phyloP scores from a whole-genome alignment of 371 early-diverging fungal genomes.

The Apophysomyces sp. region DNA sequence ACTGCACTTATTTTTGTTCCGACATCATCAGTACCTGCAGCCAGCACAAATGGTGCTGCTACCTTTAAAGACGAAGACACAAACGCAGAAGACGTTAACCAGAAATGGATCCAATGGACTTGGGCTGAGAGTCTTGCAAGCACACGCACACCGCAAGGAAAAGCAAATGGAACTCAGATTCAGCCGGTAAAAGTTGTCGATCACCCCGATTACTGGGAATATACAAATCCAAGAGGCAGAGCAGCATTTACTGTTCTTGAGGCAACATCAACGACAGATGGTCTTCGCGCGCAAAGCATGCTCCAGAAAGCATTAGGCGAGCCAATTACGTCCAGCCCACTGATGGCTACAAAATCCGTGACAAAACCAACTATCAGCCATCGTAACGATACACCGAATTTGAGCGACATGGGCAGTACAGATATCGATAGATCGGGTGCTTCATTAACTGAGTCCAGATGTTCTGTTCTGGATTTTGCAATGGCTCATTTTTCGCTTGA shows the following conservation, averaged over 20 bases:
- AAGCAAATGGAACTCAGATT: not conserved
- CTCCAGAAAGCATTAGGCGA: constrained; percentile 32
- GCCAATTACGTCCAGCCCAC: constrained; percentile 22
- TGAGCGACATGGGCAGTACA: not conserved
- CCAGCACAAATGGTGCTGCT: constrained; percentile 28
- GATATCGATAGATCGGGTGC: not conserved
- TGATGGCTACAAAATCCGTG: constrained; percentile 39
- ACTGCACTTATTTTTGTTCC: constrained; percentile 31
- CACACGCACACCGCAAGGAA: not conserved
- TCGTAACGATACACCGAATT: not conserved
- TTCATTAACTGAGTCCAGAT: not conserved
- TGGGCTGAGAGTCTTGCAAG: constrained; percentile 22
- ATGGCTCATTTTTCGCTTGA: not conserved
- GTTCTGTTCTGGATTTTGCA: not conserved
- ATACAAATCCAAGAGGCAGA: constrained; percentile 6
- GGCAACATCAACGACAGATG: constrained; percentile 11
- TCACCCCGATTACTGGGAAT: constrained; percentile 18
- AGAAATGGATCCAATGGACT: constrained; percentile 40
- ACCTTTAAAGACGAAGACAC: constrained; percentile 30
- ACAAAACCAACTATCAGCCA: constrained; percentile 6
- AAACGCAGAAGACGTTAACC: constrained; percentile 40
- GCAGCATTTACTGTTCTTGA: not conserved
- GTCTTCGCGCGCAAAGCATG: constrained; percentile 16
- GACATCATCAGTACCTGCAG: constrained; percentile 21
- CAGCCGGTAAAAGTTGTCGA: not conserved